A percentile compares a stretch with the other conserved stretches of the same genome.
phyloP scores from a whole-genome alignment of 1,284 basidiomycete genomes.

The Baeospora myosura region DNA sequence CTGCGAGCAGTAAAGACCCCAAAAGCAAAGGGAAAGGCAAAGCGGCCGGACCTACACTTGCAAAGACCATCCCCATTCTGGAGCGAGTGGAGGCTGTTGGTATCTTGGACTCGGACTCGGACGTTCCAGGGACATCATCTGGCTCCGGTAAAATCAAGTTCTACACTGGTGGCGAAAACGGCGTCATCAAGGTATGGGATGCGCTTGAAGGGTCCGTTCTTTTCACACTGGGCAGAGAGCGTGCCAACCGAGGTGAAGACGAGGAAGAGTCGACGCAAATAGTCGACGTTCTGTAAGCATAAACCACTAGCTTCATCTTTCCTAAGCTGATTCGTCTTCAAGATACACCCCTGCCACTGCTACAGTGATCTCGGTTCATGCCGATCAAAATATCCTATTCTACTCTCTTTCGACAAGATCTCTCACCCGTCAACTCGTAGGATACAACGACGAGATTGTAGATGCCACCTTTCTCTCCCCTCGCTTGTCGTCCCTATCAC shows the following conservation, averaged over 20 bases:
- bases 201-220: conserved; percentile 57
- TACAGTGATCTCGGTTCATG: conserved; percentile 83
- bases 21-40: conserved; percentile 48
- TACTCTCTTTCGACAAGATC: conserved; percentile 62
- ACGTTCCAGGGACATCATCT: conserved; percentile 35
- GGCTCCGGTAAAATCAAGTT: conserved; percentile 48
- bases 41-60: conserved; percentile 45
- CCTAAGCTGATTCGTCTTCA: conserved; percentile 17
- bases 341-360: conserved; percentile 65
- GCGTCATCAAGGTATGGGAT: conserved; percentile 80
- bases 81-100: conserved; percentile 88
- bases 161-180: conserved; percentile 88
- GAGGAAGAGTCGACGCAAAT: conserved; percentile 78
- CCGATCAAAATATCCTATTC: conserved; percentile 94
- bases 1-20: conserved; percentile 21
- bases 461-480: conserved; percentile 75
- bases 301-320: conserved; percentile 11
- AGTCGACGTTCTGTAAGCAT: conserved; percentile 58
- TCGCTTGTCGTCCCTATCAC: conserved; percentile 16
- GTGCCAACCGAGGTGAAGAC: conserved; percentile 39
- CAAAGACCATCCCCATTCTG: conserved; percentile 81
- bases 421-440: conserved; percentile 82
- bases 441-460: conserved; percentile 98
- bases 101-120: conserved; percentile 48
- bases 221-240: conserved; percentile 52